A percentile compares a stretch with the other conserved stretches of the same genome.
Evolutionary conservation across 495 filamentous ascomycete genomes (phyloP).

Genomic region (Penicillium psychrofluorescens): DNA sequence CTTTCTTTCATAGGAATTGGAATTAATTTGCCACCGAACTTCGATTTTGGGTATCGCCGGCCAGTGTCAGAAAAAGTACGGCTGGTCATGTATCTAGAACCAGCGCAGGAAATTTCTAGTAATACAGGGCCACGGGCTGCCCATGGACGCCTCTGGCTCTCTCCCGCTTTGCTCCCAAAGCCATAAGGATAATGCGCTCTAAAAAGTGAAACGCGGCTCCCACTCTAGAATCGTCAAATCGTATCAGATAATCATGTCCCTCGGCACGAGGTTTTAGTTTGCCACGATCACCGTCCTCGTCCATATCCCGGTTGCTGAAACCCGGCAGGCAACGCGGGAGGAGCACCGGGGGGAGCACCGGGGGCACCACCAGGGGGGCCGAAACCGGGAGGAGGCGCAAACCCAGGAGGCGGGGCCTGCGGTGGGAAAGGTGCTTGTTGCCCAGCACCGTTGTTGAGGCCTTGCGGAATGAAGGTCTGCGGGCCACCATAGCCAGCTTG

Average conservation of each 20-base stretch:
- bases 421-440: slow-evolving; percentile 32
- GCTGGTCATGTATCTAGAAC: too few species aligned
- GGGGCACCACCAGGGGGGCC: slow-evolving; percentile 25
- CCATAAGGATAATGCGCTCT: too few species aligned
- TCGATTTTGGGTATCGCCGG: too few species aligned
- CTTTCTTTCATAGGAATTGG: too few species aligned
- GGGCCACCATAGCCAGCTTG: slow-evolving; percentile 74
- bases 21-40: too few species aligned
- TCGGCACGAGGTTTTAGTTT: too few species aligned
- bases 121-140: slow-evolving; percentile 1
- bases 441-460: slow-evolving; percentile 37
- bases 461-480: slow-evolving; percentile 56
- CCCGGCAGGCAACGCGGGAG: slow-evolving; percentile 39
- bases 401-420: slow-evolving; percentile 47
- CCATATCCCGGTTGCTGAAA: slow-evolving; percentile 45
- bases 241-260: not conserved
- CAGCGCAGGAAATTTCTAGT: not conserved
- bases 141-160: too few species aligned
- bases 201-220: not conserved
- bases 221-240: slow-evolving; percentile 5
- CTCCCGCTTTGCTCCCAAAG: too few species aligned
- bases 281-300: slow-evolving; percentile 27
- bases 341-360: slow-evolving; percentile 28
- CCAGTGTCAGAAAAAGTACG: too few species aligned
- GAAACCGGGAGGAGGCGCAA: slow-evolving; percentile 50